Evolutionary conservation across 768 basidiomycete species (phyloP).

Genomic region (Zangia roseola): DNA sequence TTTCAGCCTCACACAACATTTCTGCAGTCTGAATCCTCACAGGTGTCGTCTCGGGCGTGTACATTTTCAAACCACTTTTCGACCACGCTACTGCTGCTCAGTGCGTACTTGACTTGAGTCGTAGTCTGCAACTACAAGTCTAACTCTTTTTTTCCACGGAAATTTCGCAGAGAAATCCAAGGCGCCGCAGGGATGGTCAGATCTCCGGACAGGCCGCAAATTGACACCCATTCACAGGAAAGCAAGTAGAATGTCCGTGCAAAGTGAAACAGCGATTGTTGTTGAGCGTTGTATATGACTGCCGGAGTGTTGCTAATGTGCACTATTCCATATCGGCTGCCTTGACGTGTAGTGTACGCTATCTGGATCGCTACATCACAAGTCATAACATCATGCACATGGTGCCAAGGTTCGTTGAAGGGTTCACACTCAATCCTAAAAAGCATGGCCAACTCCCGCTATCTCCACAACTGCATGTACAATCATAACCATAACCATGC

Average conservation of each 20-base stretch:
- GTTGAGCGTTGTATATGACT: background rate
- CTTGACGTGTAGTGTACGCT: slow-evolving; percentile 11
- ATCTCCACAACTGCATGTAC: slow-evolving; percentile 26
- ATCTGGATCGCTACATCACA: slow-evolving; percentile 11
- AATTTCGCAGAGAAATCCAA: slow-evolving; percentile 11
- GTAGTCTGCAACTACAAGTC: background rate
- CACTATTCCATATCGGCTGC: background rate
- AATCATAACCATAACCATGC: slow-evolving; percentile 2
- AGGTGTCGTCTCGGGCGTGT: slow-evolving; percentile 64
- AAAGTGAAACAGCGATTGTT: background rate
- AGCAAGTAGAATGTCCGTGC: slow-evolving; percentile 8
- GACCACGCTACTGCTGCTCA: slow-evolving; percentile 12
- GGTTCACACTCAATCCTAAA: slow-evolving; percentile 18
- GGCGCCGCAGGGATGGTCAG: background rate
- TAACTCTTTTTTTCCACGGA: slow-evolving; percentile 4
- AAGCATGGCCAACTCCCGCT: slow-evolving; percentile 25
- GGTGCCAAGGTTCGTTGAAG: background rate
- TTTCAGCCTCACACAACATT: background rate
- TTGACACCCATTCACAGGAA: slow-evolving; percentile 1
- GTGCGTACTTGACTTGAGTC: slow-evolving; percentile 10
- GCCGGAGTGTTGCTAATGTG: background rate
- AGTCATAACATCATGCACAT: slow-evolving; percentile 4
- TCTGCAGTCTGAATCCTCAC: slow-evolving; percentile 4
- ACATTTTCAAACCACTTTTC: slow-evolving; percentile 59
- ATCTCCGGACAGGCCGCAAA: slow-evolving; percentile 4